Evolutionary conservation across 345 rosid genomes (phyloP), one percentile per base, ranked within the genome.

Genomic region (Euphorbia pulcherrima): DNA sequence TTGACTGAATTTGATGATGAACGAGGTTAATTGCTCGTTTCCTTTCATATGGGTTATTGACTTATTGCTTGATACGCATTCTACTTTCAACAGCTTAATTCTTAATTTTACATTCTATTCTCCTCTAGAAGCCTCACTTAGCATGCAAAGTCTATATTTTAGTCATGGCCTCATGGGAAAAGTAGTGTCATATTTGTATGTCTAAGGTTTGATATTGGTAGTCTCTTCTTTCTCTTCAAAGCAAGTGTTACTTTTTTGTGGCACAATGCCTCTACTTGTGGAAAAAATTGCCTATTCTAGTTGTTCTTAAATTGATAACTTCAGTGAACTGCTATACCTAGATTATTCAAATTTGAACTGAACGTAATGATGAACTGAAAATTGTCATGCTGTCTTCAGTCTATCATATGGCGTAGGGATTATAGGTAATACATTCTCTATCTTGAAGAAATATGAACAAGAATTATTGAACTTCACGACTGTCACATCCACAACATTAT

Each of bases 1-100:
- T 65, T 44, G 68, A 63, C 55, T 73, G 80, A 69, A 65, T 37
- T 53, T 69, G 80, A 77, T 37, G 44, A 68, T 28, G 65, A 73
- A 46, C 68, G 80, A 73, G 80, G 80, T 69, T 16, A 10, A 12
- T 28, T 59, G 11, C 20, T 46, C 12, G 33, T 44, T 40, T 29
- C 12, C 29, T 61, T 24, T 71, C 28, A 18, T 41, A 18, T n/a
- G n/a, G n/a, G n/a, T n/a, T n/a, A n/a, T n/a, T 13, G 56, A 14
- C 27, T 13, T 28, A 3, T 39, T 29, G 9, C 24, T 39, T 47
- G 26, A 47, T 33, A 8, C 40, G 27, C 16, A 13, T 35, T 69
- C 67, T 53, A 5, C 13, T 27, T 28, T 0, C 3, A 51, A 48
- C 40, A 11, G 23, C 55, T 41, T 28, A 8, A 55, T 14, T 20